Evolutionary conservation across 495 filamentous ascomycete species (phyloP), one percentile per base, ranked within the genome.

Genomic region (Lophiostoma macrostomum): DNA sequence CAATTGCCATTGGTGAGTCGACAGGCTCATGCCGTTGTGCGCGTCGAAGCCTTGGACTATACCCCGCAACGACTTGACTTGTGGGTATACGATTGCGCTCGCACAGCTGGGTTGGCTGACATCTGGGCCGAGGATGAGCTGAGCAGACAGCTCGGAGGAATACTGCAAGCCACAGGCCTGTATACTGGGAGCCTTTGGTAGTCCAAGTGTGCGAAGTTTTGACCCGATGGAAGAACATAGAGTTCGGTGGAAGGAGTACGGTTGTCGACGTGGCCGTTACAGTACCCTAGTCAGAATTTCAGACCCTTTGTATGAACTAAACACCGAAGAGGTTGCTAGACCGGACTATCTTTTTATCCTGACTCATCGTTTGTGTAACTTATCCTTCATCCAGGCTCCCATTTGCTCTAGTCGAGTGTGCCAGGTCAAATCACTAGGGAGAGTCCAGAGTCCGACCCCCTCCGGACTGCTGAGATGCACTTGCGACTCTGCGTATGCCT

Each of bases 401-500:
- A 56, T 37, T 14, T 46, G 23, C 19, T 58, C 49, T 4, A 59
- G 16, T 7, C 50, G 22, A 1, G 20, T 18, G 22, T 35, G 39
- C 55, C 50, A 58, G 4, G 13, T 18, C 4, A 38, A 18, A 18
- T 38, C 39, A 30, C 43, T n/a, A 7, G 4, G 18, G 20, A 32
- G 39, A 14, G 38, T 49, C 61, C 57, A 60, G 12, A 60, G 40
- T 8, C 57, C 57, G 6, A 34, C 32, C 7, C 56, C 57, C 18
- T 32, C 22, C 4, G 42, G 14, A 6, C 22, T 28, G 11, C 34
- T 39, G 32, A 56, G 5, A 1, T 28, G 14, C 5, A 60, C 61
- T 25, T 35, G 53, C 16, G 31, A 18, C 7, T 52, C 53, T 3
- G 56, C 57, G 28, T 48, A 40, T 24, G 38, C 30, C 23, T 43